Conservation (phyloP, 1,284 basidiomycete genomes). For the Rhodotorula glutinis region DNA sequence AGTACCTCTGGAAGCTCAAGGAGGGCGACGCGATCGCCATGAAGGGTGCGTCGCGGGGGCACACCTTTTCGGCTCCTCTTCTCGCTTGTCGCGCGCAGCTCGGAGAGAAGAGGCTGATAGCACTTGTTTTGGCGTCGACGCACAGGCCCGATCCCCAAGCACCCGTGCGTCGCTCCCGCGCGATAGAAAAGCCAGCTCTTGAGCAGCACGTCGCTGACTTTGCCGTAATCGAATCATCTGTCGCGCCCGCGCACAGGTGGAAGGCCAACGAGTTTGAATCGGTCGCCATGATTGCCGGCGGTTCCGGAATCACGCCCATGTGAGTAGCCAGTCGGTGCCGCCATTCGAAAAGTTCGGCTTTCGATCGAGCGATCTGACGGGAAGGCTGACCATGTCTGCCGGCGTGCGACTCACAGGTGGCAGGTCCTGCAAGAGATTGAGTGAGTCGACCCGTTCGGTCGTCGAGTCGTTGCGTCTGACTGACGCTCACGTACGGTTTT, state of each 20-base stretch:
- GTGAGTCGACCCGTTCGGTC: background rate
- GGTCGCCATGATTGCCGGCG: constrained; percentile 85
- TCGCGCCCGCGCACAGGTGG: constrained; percentile 6
- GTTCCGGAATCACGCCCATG: constrained; percentile 63
- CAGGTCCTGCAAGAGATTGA: constrained; percentile 17
- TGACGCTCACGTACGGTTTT: background rate
- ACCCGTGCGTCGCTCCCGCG: constrained; percentile 2
- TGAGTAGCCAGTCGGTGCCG: too few relatives aligned
- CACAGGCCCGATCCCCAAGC: constrained; percentile 67
- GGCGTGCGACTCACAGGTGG: background rate
- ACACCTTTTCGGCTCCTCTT: too few relatives aligned
- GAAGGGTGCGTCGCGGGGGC: constrained; percentile 58
- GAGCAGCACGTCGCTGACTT: too few relatives aligned
- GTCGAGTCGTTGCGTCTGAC: background rate
- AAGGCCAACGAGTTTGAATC: constrained; percentile 38
- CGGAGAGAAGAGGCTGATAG: too few relatives aligned
- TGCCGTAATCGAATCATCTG: background rate
- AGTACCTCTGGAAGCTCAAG: constrained; percentile 47
- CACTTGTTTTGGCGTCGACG: background rate
- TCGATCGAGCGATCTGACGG: too few relatives aligned
- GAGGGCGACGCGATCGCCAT: constrained; percentile 73
- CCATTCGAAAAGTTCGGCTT: constrained; percentile 7
- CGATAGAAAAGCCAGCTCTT: too few relatives aligned
- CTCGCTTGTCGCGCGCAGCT: too few relatives aligned
- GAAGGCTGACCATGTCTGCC: background rate